phyloP scores from a whole-genome alignment of 2,329 filamentous ascomycete genomes.

The Aspergillus sp. region DNA sequence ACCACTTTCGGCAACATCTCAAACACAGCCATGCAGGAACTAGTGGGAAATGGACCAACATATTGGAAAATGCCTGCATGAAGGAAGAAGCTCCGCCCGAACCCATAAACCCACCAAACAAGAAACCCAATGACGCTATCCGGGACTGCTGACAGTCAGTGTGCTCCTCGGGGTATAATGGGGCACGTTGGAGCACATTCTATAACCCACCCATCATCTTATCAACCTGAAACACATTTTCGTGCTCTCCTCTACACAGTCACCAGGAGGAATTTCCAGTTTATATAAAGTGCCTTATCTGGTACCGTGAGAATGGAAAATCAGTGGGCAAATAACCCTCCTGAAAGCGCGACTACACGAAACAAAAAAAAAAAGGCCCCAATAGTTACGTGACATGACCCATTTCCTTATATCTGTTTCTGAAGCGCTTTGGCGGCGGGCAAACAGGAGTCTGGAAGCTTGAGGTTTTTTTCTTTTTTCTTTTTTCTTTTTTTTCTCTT shows the following conservation, averaged over 20 bases:
- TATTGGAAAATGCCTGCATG: constrained; percentile 96
- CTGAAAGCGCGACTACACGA: not conserved
- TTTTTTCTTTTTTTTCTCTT: not conserved
- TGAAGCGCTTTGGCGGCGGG: constrained; percentile 3
- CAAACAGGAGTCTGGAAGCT: constrained; percentile 4
- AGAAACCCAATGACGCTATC: constrained; percentile 32
- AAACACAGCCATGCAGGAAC: constrained; percentile 97
- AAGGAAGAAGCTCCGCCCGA: constrained; percentile 65
- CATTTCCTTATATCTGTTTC: not conserved
- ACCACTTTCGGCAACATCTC: constrained; percentile 96
- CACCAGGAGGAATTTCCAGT: not conserved
- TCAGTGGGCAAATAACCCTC: not conserved
- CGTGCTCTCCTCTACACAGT: not conserved
- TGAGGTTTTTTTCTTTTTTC: not conserved
- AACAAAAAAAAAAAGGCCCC: not conserved
- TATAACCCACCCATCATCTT: not conserved
- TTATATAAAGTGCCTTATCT: not conserved
- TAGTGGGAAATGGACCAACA: constrained; percentile 98
- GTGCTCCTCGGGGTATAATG: not conserved
- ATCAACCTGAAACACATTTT: not conserved
- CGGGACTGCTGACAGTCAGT: constrained; percentile 27
- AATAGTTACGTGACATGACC: constrained; percentile 11
- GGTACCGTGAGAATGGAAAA: not conserved
- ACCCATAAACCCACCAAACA: constrained; percentile 22
- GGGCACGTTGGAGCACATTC: not conserved